Conservation (phyloP, 352 stramenopile species). For the Globisporangium nodosum region DNA sequence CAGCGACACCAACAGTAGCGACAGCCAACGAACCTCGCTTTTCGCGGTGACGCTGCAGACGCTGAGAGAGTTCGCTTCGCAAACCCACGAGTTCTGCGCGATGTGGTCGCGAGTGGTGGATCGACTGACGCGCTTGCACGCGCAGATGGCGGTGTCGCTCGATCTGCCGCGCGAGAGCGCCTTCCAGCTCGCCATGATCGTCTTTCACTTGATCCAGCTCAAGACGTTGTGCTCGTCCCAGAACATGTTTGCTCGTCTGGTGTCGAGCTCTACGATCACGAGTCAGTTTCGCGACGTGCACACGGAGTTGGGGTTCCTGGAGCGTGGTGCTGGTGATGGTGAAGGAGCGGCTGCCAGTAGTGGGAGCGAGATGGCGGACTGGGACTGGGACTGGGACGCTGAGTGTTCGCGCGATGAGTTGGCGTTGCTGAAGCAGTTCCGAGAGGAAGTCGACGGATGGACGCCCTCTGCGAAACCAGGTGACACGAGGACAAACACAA, state of each 20-base stretch:
- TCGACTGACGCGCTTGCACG: background rate
- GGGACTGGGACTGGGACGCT: too few species aligned
- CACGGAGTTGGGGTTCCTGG: too few species aligned
- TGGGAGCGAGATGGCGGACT: too few species aligned
- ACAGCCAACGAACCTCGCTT: background rate
- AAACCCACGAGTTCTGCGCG: background rate
- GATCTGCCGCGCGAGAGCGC: background rate
- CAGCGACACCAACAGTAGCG: background rate
- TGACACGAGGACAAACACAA: too few species aligned
- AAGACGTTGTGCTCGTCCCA: too few species aligned
- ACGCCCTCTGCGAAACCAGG: too few species aligned
- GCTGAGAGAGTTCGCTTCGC: background rate
- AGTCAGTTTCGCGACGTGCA: background rate
- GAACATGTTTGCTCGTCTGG: background rate
- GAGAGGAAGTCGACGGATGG: too few species aligned
- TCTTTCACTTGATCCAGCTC: background rate
- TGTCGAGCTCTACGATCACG: background rate
- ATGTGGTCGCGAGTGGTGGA: constrained; percentile 1
- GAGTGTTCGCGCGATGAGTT: too few species aligned
- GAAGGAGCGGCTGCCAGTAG: too few species aligned
- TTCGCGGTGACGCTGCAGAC: background rate
- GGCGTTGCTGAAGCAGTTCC: too few species aligned
- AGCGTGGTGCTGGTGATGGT: too few species aligned
- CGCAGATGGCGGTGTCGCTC: background rate
- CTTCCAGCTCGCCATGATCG: constrained; percentile 3